Evolutionary conservation across 2,329 filamentous ascomycete species (phyloP).

Genomic region (Beauveria varroae): DNA sequence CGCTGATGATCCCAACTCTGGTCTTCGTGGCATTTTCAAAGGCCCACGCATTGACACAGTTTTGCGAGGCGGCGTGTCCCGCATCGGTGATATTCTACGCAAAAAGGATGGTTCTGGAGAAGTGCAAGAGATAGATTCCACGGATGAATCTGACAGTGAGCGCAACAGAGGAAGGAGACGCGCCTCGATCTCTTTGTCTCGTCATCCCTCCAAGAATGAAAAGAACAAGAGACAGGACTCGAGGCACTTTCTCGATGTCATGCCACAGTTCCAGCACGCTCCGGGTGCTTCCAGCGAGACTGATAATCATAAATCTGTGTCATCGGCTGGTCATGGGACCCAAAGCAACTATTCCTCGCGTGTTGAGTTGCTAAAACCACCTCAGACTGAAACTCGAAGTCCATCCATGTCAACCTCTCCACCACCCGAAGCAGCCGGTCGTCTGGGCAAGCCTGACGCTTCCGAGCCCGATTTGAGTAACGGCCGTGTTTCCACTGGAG

Average conservation of each 20-base stretch:
- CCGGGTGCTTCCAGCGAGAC: conserved; percentile 18
- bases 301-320: conserved; percentile 14
- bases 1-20: conserved; percentile 23
- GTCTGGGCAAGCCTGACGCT: conserved; percentile 24
- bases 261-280: conserved; percentile 41
- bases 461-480: conserved; percentile 32
- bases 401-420: conserved; percentile 32
- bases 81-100: conserved; percentile 50
- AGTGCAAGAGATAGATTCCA: conserved; percentile 31
- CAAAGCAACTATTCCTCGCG: conserved; percentile 35
- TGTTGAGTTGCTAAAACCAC: conserved; percentile 42
- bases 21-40: conserved; percentile 65
- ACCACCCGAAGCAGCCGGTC: conserved; percentile 16
- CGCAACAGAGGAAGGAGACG: conserved; percentile 31
- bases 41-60: conserved; percentile 66
- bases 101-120: conserved; percentile 37
- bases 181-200: conserved; percentile 28
- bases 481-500: conserved; percentile 21
- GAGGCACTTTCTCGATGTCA: conserved; percentile 43
- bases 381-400: conserved; percentile 38
- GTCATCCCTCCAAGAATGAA: conserved; percentile 24
- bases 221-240: conserved; percentile 24
- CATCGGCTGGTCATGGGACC: conserved; percentile 9
- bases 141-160: conserved; percentile 44
- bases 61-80: conserved; percentile 52